A percentile compares a stretch with the other conserved stretches of the same genome.
phyloP scores from a whole-genome alignment of 1,284 basidiomycete species.

The Irpex sp. region DNA sequence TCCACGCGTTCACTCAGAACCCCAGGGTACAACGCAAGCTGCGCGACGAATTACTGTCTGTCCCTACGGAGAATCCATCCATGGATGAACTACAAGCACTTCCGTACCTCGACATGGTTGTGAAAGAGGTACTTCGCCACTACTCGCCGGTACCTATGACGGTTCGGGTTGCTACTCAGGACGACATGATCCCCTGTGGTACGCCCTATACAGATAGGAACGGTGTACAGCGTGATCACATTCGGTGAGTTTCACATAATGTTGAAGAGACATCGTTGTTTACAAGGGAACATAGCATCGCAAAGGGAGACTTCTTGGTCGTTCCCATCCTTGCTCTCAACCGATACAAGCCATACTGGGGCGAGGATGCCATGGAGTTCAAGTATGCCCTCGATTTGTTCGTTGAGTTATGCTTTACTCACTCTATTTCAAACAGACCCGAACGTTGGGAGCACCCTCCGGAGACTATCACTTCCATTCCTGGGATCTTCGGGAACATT shows the following conservation, averaged over 20 bases:
- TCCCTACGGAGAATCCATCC: slow-evolving; percentile 10
- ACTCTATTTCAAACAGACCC: slow-evolving; percentile 25
- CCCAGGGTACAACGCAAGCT: no score
- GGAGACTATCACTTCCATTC: slow-evolving; percentile 40
- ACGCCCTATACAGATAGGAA: slow-evolving; percentile 28
- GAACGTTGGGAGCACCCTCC: slow-evolving; percentile 57
- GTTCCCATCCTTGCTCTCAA: slow-evolving; percentile 50
- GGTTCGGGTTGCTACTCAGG: slow-evolving; percentile 45
- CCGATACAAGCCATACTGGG: slow-evolving; percentile 46
- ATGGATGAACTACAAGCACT: slow-evolving; percentile 60
- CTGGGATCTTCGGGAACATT: slow-evolving; percentile 56
- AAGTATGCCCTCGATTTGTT: slow-evolving; percentile 21
- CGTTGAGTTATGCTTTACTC: not conserved
- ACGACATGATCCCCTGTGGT: slow-evolving; percentile 40
- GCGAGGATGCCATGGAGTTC: slow-evolving; percentile 50
- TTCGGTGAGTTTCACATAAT: slow-evolving; percentile 21
- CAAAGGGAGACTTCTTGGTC: slow-evolving; percentile 41
- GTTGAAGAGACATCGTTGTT: not conserved
- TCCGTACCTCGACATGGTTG: slow-evolving; percentile 61
- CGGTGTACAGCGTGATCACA: slow-evolving; percentile 24
- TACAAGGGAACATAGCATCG: slow-evolving; percentile 18
- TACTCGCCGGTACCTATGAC: slow-evolving; percentile 58
- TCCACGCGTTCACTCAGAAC: no score
- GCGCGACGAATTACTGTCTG: no score
- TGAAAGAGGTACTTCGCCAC: slow-evolving; percentile 68